Base-by-base conservation (phyloP, 805 yeast genomes). In the Hanseniaspora taiwanica region DNA sequence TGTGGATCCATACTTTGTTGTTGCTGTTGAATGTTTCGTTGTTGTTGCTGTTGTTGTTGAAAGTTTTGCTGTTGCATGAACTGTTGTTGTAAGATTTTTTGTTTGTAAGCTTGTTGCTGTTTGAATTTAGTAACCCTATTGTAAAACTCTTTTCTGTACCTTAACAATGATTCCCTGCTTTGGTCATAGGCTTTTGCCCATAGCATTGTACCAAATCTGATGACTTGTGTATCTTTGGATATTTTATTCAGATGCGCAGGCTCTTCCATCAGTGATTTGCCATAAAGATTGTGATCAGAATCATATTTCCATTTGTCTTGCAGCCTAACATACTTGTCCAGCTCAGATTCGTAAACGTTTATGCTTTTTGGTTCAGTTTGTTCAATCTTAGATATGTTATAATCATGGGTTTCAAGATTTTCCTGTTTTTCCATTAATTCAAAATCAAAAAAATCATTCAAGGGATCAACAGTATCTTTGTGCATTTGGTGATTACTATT, bases 151-250 rank as follows among this genome's bases (percentile, higher is more conserved):
- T 78, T 76, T 48, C 91, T 69, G 59, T 77, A 76, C 52, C 75
- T 70, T 41, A 82, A 42, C 17, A 61, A 76, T 17, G 87, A 80
- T 54, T 86, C 85, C 50, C 84, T 66, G 46, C 78, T 63, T 38
- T 78, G 71, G 40, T 86, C 96, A 54, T 82, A 82, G 0, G 96
- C 78, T 58, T 87, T 89, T 3, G 91, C 75, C 33, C 86, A 66
- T 24, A 89, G 61, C 96, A 86, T 86, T 6, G 94, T 75, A 7
- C 96, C 95, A 60, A 87, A 87, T 44, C 96, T 67, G 23, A 89
- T 82, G 1, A 82, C 78, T 59, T 87, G 96, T 1, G 96, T 86
- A 39, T 78, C 89, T 40, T 79, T 79, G 12, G 85, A 74, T 33
- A 87, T 84, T 46, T 81, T 80, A 54, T 87, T 87, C 50, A 87